A percentile compares a stretch with the other conserved stretches of the same genome.
Evolutionary conservation across 352 stramenopile species (phyloP).

Genomic region (Pythium biforme): DNA sequence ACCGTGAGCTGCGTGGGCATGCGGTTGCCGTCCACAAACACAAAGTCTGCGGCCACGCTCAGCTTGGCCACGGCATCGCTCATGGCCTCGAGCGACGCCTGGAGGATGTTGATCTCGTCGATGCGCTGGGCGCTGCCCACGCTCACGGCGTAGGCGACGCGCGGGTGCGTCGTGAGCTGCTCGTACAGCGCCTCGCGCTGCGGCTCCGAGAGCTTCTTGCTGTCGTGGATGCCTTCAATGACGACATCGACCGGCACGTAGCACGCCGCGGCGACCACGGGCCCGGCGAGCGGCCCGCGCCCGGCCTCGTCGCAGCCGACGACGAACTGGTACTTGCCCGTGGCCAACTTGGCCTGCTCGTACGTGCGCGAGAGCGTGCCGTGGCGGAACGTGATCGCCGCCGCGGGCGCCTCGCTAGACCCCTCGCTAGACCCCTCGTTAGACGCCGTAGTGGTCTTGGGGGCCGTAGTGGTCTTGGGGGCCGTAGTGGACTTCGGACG

Average conservation of each 20-base stretch:
- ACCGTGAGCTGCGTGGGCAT: conserved; percentile 88
- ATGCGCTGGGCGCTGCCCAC: conserved; percentile 83
- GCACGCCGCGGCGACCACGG: conserved; percentile 77
- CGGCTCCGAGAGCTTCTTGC: conserved; percentile 95
- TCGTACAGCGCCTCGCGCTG: conserved; percentile 91
- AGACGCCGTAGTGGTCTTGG: not conserved
- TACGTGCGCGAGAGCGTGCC: conserved; percentile 58
- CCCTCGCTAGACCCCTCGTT: not conserved
- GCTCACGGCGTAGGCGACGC: conserved; percentile 88
- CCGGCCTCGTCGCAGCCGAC: conserved; percentile 97
- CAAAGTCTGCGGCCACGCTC: conserved; percentile 53
- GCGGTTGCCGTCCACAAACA: conserved; percentile 96
- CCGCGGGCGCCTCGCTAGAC: not conserved
- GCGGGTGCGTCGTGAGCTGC: conserved; percentile 70
- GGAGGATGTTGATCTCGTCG: conserved; percentile 99
- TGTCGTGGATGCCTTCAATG: conserved; percentile 91
- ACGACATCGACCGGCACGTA: conserved; percentile 72
- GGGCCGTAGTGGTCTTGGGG: not conserved
- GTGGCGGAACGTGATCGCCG: conserved; percentile 35
- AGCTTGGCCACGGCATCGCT: conserved; percentile 79
- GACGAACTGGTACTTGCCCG: conserved; percentile 63
- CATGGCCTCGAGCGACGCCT: conserved; percentile 97
- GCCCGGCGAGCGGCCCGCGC: conserved; percentile 93
- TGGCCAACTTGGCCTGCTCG: conserved; percentile 46
- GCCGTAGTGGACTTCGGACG: not conserved